Percentiles rank a stretch among this genome's conserved stretches.
phyloP scores from a whole-genome alignment of 345 rosid species.

The Salix viminalis region DNA sequence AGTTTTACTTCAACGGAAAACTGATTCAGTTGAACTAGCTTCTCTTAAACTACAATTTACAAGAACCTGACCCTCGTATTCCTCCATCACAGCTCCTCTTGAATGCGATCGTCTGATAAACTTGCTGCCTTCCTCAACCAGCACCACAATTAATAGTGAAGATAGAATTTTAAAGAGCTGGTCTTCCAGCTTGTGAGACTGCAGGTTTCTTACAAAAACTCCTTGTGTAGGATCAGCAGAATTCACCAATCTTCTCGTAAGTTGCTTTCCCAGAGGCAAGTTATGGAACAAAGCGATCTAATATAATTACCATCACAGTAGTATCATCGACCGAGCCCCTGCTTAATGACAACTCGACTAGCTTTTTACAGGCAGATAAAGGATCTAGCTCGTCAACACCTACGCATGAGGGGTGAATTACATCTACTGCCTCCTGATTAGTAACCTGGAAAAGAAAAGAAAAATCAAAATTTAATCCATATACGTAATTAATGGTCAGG shows the following conservation, averaged over 20 bases:
- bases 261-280: background rate
- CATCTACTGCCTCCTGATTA: slow-evolving; percentile 83
- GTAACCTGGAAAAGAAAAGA: slow-evolving; percentile 39
- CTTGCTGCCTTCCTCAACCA: background rate
- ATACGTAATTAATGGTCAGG: background rate
- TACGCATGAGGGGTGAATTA: slow-evolving; percentile 44
- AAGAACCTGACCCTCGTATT: background rate
- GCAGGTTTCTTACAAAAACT: slow-evolving; percentile 6
- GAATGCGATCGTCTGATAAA: background rate
- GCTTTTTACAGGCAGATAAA: slow-evolving; percentile 57
- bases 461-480: background rate
- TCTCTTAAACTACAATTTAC: background rate
- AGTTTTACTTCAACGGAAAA: background rate
- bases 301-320: slow-evolving; percentile 58
- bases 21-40: background rate
- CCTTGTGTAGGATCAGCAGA: slow-evolving; percentile 20
- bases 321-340: slow-evolving; percentile 77
- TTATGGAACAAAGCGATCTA: slow-evolving; percentile 31
- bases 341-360: slow-evolving; percentile 48
- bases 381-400: slow-evolving; percentile 41
- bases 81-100: background rate
- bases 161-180: background rate
- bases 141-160: background rate
- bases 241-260: background rate
- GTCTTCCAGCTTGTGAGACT: background rate